Evolutionary conservation across 163 green algal species (phyloP), one percentile per base, ranked within the genome.

Genomic region (Coccomyxa subellipsoidea): DNA sequence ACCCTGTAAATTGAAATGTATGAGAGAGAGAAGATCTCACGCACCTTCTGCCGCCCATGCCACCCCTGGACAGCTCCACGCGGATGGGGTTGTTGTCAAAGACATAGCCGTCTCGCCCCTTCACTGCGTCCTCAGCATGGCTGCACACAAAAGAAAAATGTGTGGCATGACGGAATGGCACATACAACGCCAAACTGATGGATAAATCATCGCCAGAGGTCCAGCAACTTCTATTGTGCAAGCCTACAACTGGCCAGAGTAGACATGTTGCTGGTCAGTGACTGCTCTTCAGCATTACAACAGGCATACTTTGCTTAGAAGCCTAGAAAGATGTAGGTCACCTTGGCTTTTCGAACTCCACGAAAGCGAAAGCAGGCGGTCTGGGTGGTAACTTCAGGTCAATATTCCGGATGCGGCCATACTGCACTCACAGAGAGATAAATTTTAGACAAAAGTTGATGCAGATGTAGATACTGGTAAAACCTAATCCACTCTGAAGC

Each of bases 91-190:
- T 78, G 38, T 95, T 80, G 35, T 92, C 89, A 82, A 98, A 98
- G 66, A 98, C 92, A 84, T 95, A 95, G 39, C 92, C 92, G 83
- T 99, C 96, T 5, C 95, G 90, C 0, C 91, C 90, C 12, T 90
- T 85, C 21, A 96, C 94, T 8, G 96, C 96, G 34, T 99, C 96
- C 75, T 96, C 89, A 25, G 96, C 96, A 80, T 98, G 93, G 34
- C 84, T 85, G 78, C 78, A 77, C 29, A 10, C 76, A 37, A 15
- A 31, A 37, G 23, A 2, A 18, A 59, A 12, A 27, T 59, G 2
- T 27, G 47, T 8, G 47, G 47, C 47, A 59, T 12, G 47, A n/a
- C n/a, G n/a, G n/a, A n/a, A n/a, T n/a, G n/a, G n/a, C n/a, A n/a
- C n/a, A n/a, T n/a, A n/a, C n/a, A n/a, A n/a, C n/a, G n/a, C n/a